These are phyloP conservation scores for Microbotryum scabiosae DNA, from an alignment of 1,284 basidiomycete species.

Conservation along the genomic window DNA sequence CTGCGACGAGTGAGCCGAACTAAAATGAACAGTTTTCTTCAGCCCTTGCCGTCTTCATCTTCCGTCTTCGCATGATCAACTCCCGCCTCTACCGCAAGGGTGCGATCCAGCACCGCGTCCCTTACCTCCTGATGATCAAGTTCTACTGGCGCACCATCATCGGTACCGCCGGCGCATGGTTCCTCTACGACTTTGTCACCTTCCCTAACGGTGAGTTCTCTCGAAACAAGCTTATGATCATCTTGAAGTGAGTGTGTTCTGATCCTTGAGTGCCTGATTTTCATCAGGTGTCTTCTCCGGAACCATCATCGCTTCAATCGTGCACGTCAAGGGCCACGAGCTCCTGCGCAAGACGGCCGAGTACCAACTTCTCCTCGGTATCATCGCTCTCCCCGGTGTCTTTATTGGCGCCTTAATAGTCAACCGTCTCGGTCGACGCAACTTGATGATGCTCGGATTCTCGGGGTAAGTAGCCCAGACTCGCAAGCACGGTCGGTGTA, in stretches of 20 bases:
- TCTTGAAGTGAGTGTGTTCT: background rate
- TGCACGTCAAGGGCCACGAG: slow-evolving; percentile 24
- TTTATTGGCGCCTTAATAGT: slow-evolving; percentile 56
- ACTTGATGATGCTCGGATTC: slow-evolving; percentile 58
- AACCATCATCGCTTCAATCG: slow-evolving; percentile 18
- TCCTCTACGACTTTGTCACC: slow-evolving; percentile 65
- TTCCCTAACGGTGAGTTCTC: slow-evolving; percentile 62
- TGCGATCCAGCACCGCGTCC: slow-evolving; percentile 57
- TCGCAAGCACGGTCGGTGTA: no score
- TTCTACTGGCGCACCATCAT: slow-evolving; percentile 57
- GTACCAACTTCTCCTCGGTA: slow-evolving; percentile 60
- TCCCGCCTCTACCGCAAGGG: slow-evolving; percentile 56
- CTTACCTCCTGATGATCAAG: slow-evolving; percentile 55
- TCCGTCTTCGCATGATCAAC: slow-evolving; percentile 63
- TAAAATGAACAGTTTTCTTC: background rate
- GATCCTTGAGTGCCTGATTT: background rate
- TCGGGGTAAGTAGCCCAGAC: no score
- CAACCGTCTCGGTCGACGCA: slow-evolving; percentile 46
- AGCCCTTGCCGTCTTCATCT: slow-evolving; percentile 58
- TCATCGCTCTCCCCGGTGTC: slow-evolving; percentile 59
- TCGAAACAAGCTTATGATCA: no score
- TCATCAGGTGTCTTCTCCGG: slow-evolving; percentile 8
- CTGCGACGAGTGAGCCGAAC: background rate
- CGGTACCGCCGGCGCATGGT: slow-evolving; percentile 66
- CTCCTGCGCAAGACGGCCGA: slow-evolving; percentile 44